Evolutionary conservation across 2,329 filamentous ascomycete species (phyloP).

Genomic region (Emmonsiellopsis sp.): DNA sequence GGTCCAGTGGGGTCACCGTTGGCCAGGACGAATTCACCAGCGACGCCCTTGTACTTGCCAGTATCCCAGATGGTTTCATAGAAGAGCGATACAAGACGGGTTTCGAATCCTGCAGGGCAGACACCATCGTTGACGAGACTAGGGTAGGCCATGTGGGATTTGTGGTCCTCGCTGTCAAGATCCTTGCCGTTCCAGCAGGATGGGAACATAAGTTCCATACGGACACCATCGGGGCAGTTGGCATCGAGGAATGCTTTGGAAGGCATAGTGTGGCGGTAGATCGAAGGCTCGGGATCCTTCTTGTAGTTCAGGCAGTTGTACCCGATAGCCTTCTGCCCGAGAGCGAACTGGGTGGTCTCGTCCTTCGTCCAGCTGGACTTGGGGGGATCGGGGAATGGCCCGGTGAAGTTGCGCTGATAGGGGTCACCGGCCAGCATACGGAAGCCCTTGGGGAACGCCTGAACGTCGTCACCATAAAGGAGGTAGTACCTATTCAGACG

Average conservation of each 20-base stretch:
- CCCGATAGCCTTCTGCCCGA: slow-evolving; percentile 73
- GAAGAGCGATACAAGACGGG: slow-evolving; percentile 65
- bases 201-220: slow-evolving; percentile 79
- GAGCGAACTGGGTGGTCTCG: slow-evolving; percentile 59
- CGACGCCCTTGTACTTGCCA: slow-evolving; percentile 49
- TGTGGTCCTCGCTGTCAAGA: slow-evolving; percentile 45
- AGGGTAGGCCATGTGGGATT: slow-evolving; percentile 67
- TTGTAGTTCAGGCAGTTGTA: slow-evolving; percentile 93
- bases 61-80: slow-evolving; percentile 83
- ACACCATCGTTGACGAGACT: slow-evolving; percentile 64
- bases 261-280: slow-evolving; percentile 74
- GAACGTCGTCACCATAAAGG: slow-evolving; percentile 55
- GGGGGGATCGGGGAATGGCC: slow-evolving; percentile 56
- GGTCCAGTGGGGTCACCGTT: slow-evolving; percentile 71
- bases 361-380: slow-evolving; percentile 62
- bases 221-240: slow-evolving; percentile 72
- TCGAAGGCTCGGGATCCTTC: slow-evolving; percentile 56
- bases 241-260: slow-evolving; percentile 70
- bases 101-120: slow-evolving; percentile 62
- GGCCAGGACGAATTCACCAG: slow-evolving; percentile 64
- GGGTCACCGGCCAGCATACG: slow-evolving; percentile 73
- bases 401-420: slow-evolving; percentile 58
- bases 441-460: slow-evolving; percentile 68
- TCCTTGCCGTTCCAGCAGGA: slow-evolving; percentile 78
- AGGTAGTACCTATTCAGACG: slow-evolving; percentile 65